Percentiles rank a stretch among this genome's conserved stretches.
These are phyloP conservation scores for Termitomyces sp. DNA, from an alignment of 768 basidiomycete species.

Conservation along the genomic window DNA sequence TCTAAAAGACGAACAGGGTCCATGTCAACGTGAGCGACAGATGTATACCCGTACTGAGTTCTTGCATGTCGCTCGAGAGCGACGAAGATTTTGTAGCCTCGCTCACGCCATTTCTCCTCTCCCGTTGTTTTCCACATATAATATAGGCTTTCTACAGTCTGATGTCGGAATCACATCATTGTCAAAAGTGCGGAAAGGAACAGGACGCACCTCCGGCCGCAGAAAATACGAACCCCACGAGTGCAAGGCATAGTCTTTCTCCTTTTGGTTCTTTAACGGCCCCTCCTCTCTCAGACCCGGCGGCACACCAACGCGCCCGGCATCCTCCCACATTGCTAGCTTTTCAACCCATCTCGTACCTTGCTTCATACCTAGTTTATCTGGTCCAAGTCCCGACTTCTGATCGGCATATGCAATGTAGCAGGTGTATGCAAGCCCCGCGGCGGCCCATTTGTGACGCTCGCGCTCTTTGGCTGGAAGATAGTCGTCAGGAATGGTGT, in stretches of 20 bases:
- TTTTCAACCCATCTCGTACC: slow-evolving; percentile 41
- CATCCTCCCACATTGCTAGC: slow-evolving; percentile 38
- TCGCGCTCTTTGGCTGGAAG: slow-evolving; percentile 28
- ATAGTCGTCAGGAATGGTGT: slow-evolving; percentile 30
- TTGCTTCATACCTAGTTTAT: slow-evolving; percentile 36
- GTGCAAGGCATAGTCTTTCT: slow-evolving; percentile 46
- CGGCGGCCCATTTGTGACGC: slow-evolving; percentile 63
- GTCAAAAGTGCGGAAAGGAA: background rate
- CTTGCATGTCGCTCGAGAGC: slow-evolving; percentile 53
- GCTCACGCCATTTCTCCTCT: slow-evolving; percentile 62
- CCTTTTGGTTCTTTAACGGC: slow-evolving; percentile 15
- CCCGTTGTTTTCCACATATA: slow-evolving; percentile 64
- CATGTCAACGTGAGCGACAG: slow-evolving; percentile 40
- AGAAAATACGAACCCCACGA: slow-evolving; percentile 40
- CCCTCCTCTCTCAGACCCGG: slow-evolving; percentile 40
- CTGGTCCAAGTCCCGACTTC: slow-evolving; percentile 59
- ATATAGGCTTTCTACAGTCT: slow-evolving; percentile 73
- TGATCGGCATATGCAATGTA: slow-evolving; percentile 64
- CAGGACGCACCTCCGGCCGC: slow-evolving; percentile 56
- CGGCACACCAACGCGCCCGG: slow-evolving; percentile 30
- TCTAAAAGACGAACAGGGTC: slow-evolving; percentile 32
- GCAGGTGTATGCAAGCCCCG: slow-evolving; percentile 66
- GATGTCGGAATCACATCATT: background rate
- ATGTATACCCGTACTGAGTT: slow-evolving; percentile 55
- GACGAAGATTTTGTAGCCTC: slow-evolving; percentile 64